Evolutionary conservation across 345 rosid species (phyloP).

Genomic region (rapeseed (Brassica napus)): DNA sequence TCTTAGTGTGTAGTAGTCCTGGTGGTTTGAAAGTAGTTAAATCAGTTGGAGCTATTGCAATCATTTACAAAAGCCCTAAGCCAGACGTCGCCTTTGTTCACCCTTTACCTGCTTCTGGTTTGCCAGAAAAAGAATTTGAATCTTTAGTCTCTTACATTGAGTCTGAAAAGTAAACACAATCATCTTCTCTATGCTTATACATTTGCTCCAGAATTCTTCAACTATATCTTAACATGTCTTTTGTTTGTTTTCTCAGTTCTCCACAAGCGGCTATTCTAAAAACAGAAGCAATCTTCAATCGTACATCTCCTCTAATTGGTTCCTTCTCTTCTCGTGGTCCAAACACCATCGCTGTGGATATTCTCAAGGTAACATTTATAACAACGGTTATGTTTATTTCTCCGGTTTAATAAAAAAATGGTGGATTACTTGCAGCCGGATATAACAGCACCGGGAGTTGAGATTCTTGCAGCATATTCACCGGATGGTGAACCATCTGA

Average conservation of each 20-base stretch:
- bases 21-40: neutral
- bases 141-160: conserved; percentile 25
- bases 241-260: conserved; percentile 2
- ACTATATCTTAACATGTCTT: neutral
- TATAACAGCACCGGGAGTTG: conserved; percentile 23
- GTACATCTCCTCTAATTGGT: conserved; percentile 36
- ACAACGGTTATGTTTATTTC: conserved; percentile 41
- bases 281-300: conserved; percentile 26
- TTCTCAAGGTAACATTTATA: conserved; percentile 9
- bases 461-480: conserved; percentile 53
- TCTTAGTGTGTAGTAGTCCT: conserved; percentile 34
- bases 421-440: conserved; percentile 52
- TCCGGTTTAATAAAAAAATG: neutral
- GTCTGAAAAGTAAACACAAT: neutral
- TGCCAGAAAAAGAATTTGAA: neutral
- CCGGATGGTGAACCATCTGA: neutral
- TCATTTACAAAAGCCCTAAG: conserved; percentile 5
- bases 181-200: neutral
- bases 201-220: neutral
- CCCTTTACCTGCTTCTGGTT: conserved; percentile 29
- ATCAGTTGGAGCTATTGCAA: conserved; percentile 32
- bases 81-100: neutral
- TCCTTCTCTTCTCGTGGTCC: conserved; percentile 43
- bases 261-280: conserved; percentile 35
- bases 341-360: neutral